Base-by-base conservation (phyloP, 352 stramenopile species). In the Bremia lactucae region DNA sequence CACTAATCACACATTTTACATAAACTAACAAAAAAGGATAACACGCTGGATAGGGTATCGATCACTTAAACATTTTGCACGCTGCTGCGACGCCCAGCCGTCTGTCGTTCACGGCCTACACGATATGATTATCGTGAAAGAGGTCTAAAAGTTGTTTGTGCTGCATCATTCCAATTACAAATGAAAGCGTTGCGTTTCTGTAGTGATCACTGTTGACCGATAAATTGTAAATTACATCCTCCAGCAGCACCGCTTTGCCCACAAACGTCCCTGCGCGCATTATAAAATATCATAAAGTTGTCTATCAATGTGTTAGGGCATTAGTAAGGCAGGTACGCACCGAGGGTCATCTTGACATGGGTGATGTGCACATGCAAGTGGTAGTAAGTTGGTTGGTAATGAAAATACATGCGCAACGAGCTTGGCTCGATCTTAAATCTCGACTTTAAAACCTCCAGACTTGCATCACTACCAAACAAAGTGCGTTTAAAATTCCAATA, bases 331-430 rank as follows among this genome's bases (percentile, higher is more conserved):
- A 7, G 3, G 18, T n/a, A 25, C 41, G 8, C 47, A 84, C 80
- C 80, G 39, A 81, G 61, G 8, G 61, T 73, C 57, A 92, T 78
- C 49, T 88, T 88, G 31, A 92, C 62, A 47, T 93, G 81, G 19
- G 72, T 81, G 36, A 93, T 89, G 38, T 93, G 81, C 11, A 93
- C 74, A 40, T 93, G 81, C 37, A 93, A 67, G 49, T 93, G 81
- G 42, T 93, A 93, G 51, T 93, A 93, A 35, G 81, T 88, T 20
- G 81, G 81, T 60, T 89, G 81, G 38, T 93, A 93, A 62, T 93
- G 81, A 45, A 93, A 72, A 49, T 90, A 93, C 55, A 87, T 63
- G 42, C 81, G 78, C 18, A 93, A 41, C 7, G 65, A 70, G 43
- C 62, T 88, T 15, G 49, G 41, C 0, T 55, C 36, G 2, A 83